These are phyloP conservation scores for Petunia secreta DNA, from an alignment of 257 asterid species.

Conservation along the genomic window DNA sequence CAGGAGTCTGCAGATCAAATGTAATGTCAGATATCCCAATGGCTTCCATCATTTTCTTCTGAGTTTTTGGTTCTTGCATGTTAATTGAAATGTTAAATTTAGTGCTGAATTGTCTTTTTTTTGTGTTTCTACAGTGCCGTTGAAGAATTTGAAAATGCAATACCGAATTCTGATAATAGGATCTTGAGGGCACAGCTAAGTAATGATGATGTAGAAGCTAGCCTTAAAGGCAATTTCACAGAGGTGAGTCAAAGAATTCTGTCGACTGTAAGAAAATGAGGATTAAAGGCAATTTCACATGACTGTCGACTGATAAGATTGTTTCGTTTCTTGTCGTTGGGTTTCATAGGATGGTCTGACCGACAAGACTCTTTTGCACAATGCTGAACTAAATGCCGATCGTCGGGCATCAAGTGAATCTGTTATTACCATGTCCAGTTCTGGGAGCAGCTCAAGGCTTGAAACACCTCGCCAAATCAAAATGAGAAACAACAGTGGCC, in stretches of 20 bases:
- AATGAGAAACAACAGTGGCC: slow-evolving; percentile 36
- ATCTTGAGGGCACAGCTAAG: slow-evolving; percentile 67
- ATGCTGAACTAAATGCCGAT: neutral
- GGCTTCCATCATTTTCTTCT: neutral
- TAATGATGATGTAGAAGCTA: slow-evolving; percentile 49
- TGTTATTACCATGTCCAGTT: slow-evolving; percentile 83
- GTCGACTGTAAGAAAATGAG: neutral
- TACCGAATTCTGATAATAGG: slow-evolving; percentile 49
- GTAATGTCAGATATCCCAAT: slow-evolving; percentile 38
- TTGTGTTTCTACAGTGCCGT: slow-evolving; percentile 45
- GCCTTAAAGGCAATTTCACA: slow-evolving; percentile 35
- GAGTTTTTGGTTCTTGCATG: neutral
- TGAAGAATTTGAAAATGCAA: slow-evolving; percentile 62
- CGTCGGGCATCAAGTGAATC: slow-evolving; percentile 76
- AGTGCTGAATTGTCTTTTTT: slow-evolving; percentile 25
- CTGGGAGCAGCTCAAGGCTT: slow-evolving; percentile 69
- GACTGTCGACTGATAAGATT: neutral
- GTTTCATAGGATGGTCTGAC: neutral
- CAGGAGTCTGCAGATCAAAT: slow-evolving; percentile 69
- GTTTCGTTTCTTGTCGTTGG: neutral
- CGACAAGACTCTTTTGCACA: slow-evolving; percentile 11
- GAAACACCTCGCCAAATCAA: slow-evolving; percentile 59
- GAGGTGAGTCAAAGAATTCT: slow-evolving; percentile 51
- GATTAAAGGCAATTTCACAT: neutral
- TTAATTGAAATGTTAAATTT: slow-evolving; percentile 24